Base-by-base conservation (phyloP, 2,329 filamentous ascomycete genomes). In the Aplosporella prunicola region DNA sequence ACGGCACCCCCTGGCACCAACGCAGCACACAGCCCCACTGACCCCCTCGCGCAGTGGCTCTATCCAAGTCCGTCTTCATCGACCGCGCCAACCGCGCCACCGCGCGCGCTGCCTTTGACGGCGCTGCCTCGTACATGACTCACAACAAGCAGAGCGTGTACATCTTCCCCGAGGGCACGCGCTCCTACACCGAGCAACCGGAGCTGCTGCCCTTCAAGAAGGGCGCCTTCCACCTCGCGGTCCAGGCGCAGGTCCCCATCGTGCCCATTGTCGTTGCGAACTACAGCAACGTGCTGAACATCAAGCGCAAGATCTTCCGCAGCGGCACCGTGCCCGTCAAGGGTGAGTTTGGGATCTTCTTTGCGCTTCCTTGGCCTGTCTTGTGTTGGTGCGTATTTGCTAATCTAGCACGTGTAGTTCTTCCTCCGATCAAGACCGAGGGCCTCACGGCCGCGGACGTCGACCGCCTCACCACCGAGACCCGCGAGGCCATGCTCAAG, bases 201-300 rank as follows among this genome's bases (percentile, higher is more conserved):
- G 75, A 72, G 42, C 65, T 98, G 51, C 68, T 96, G 38, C 84
- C 87, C n/a, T 98, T 96, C 72, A 98, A 98, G 67, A 98, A 98
- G 69, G 91, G 91, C 42, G 91, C 89, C 31, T 98, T 98, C 63
- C 89, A 98, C 60, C 72, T 98, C 22, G 91, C 91, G 30, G 76
- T 98, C 14, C 84, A 96, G 68, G 89, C 89, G 2, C 82, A 86
- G 47, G 91, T 95, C 5, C 88, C 88, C 17, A 84, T 98, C 51
- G 80, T 98, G 3, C 91, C 91, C 0, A 73, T 93, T 23, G 67
- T 69, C 2, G 58, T 61, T n/a, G 68, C 64, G 14, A 71, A 70
- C 47, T 71, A 71, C 49, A 56, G 49, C 43, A 58, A 69, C 42
- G 56, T 71, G 3, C 43, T 71, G 22, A 63, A 66, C 41, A 47